Evolutionary conservation across 164 flowering plant species (phyloP), one percentile per base, ranked within the genome.

Genomic region (Vitis rupestris): DNA sequence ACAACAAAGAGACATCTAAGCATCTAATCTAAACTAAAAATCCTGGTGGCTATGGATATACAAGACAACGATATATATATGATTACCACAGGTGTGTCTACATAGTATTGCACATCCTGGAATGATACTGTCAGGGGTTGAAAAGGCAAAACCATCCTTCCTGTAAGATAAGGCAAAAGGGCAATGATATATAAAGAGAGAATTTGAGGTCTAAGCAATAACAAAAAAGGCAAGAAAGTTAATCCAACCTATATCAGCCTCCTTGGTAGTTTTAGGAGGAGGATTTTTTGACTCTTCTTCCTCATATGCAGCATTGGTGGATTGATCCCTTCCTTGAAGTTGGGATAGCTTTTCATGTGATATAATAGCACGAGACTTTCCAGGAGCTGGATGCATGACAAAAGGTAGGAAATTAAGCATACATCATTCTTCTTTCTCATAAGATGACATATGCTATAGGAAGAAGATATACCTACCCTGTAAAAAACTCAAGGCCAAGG

Each of bases 31-130:
- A 9, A 15, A 13, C 19, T 57, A n/a, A 9, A 11, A 63, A 56
- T 58, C 9, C 8, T 12, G 70, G 10, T 52, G 47, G 29, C 13
- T 49, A 50, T 27, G 27, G 30, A 61, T 61, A 3, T 27, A 27
- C 16, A 2, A n/a, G n/a, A 59, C 50, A 27, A 61, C n/a, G 66
- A 8, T 49, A 11, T 55, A 10, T 37, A 66, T 49, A 51, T 70
- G 44, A 48, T 78, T 87, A 87, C 97, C 87, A 65, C 17, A 47
- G 97, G 89, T 31, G 80, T 82, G 57, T 84, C 93, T 19, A 90
- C 72, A 67, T 70, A 86, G 79, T 90, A 90, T 55, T 88, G 85
- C 72, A 90, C 74, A 75, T 88, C 80, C 57, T 78, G 72, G 75
- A 90, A 90, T 59, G 80, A 74, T 31, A 90, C 44, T 61, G 89